Evolutionary conservation across 2,329 filamentous ascomycete genomes (phyloP).

Genomic region (Pseudocercospora macadamiae): DNA sequence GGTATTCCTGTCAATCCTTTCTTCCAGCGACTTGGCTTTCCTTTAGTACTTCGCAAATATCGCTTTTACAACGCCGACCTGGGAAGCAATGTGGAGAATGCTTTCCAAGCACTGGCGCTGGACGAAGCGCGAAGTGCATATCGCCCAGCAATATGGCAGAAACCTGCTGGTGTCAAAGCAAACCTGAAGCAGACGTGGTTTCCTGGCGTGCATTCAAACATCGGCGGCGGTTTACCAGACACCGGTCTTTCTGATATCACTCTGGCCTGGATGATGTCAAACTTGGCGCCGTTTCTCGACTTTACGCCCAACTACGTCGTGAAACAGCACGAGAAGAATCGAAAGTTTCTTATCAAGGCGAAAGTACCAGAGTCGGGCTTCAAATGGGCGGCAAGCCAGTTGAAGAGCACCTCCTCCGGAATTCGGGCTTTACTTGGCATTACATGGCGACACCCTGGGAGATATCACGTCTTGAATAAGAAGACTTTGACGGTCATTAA

Average conservation of each 20-base stretch:
- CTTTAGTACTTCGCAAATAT: constrained; percentile 35
- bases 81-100: constrained; percentile 50
- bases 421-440: constrained; percentile 17
- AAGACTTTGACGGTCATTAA: constrained; percentile 15
- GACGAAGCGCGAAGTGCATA: constrained; percentile 57
- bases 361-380: constrained; percentile 15
- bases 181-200: constrained; percentile 58
- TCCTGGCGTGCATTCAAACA: constrained; percentile 56
- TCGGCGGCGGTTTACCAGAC: constrained; percentile 51
- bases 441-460: constrained; percentile 10
- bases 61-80: constrained; percentile 40
- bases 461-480: constrained; percentile 20
- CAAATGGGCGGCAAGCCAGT: constrained; percentile 16
- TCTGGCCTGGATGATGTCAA: constrained; percentile 46
- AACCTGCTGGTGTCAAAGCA: constrained; percentile 26
- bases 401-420: constrained; percentile 16
- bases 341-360: constrained; percentile 6
- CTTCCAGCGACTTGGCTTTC: constrained; percentile 32
- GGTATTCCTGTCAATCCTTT: constrained; percentile 40
- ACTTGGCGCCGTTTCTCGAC: constrained; percentile 33
- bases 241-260: constrained; percentile 40
- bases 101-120: constrained; percentile 59
- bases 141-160: constrained; percentile 54
- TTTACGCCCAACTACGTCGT: constrained; percentile 38
- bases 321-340: constrained; percentile 18